Evolutionary conservation across 495 filamentous ascomycete species (phyloP), one percentile per base, ranked within the genome.

Genomic region (Neurospora hispaniola): DNA sequence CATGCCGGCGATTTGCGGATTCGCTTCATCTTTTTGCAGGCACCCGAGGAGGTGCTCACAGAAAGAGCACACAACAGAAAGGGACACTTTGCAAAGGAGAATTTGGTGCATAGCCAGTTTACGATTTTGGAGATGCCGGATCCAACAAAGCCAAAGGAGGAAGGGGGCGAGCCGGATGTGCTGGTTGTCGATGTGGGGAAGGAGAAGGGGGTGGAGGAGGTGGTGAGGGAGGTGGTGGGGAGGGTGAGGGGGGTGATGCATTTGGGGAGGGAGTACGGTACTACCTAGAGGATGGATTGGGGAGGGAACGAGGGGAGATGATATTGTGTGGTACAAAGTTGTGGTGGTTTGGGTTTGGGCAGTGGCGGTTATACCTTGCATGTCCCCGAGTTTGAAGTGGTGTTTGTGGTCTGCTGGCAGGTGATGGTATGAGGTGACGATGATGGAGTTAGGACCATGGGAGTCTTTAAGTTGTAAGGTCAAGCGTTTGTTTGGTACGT

Each of bases 11-110:
- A 75, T 12, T 10, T 79, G 5, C 59, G 71, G 7, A 44, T 78
- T 5, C 69, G 76, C 9, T 77, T 79, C 23, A 71, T 79, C 9
- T 74, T 78, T 7, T 31, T 79, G 23, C 62, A 71, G 5, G 78
- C 72, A 16, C 68, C 73, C 0, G 75, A 78, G 71, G 46, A 71
- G 1, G 68, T 72, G 2, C 69, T 79, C 1, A 43, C 18, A 20
- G 2, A 68, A 3, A 68, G 78, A 5, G 76, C 78, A 11, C 46
- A 43, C 31, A 59, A 42, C 46, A 31, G 78, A 1, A 70, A 75
- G 71, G 75, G 73, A 3, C 78, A 79, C 42, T 79, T 72, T 69
- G 78, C 75, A 0, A 38, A 66, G 38, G 69, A 39, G n/a, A 54
- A 71, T 10, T 39, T 79, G 59, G 75, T 79, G 8, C 4, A 42